Conservation (phyloP, 768 basidiomycete genomes). For the Amanita pallidorosea region DNA sequence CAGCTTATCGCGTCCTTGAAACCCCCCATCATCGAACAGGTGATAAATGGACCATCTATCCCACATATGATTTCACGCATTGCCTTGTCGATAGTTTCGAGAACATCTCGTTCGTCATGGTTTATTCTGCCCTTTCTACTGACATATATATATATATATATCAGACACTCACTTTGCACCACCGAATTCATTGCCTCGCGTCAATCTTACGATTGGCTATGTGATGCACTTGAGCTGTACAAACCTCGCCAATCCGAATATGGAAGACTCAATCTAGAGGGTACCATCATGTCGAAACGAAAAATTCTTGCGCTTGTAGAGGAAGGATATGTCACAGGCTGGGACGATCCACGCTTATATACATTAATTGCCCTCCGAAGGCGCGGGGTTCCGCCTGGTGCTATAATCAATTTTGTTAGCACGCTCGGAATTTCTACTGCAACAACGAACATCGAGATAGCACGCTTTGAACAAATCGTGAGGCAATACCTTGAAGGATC, state of each 20-base stretch:
- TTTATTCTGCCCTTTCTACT: not conserved
- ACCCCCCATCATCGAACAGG: conserved; percentile 90
- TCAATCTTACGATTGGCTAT: conserved; percentile 98
- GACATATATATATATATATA: not conserved
- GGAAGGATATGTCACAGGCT: conserved; percentile 74
- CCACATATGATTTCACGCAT: conserved; percentile 98
- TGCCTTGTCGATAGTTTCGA: conserved; percentile 98
- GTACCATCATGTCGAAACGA: conserved; percentile 94
- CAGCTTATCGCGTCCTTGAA: conserved; percentile 89
- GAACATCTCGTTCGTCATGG: conserved; percentile 85
- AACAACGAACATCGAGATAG: conserved; percentile 71
- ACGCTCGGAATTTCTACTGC: conserved; percentile 89
- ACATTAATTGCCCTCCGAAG: conserved; percentile 93
- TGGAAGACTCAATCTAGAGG: conserved; percentile 85
- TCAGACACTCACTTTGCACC: conserved; percentile 93
- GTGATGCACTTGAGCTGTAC: conserved; percentile 95
- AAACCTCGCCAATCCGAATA: conserved; percentile 97
- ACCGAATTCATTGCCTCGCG: conserved; percentile 92
- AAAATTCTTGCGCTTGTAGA: conserved; percentile 87
- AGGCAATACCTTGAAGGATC: conserved; percentile 83
- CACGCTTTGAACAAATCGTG: conserved; percentile 84
- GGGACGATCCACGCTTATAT: conserved; percentile 97
- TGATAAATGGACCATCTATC: conserved; percentile 94
- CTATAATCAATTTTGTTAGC: conserved; percentile 88
- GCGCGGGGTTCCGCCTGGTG: conserved; percentile 94